These are phyloP conservation scores for Oenanthe sinensis DNA, from an alignment of 129 eudicot genomes.

Conservation along the genomic window DNA sequence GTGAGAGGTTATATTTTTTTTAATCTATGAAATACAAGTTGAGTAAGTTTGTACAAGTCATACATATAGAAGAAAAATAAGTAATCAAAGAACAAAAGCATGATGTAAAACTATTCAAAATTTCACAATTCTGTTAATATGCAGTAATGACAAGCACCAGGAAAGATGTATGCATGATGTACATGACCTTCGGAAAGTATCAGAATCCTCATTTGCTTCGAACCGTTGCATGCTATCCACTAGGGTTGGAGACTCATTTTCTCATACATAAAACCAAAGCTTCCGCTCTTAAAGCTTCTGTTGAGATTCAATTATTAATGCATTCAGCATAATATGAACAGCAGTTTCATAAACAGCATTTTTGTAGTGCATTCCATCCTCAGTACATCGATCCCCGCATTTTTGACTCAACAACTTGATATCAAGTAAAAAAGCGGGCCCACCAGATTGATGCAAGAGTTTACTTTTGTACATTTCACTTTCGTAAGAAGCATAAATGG, in stretches of 20 bases:
- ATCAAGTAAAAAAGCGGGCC: slow-evolving; percentile 66
- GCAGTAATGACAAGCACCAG: slow-evolving; percentile 14
- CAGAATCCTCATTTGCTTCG: background rate
- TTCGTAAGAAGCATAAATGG: slow-evolving; percentile 36
- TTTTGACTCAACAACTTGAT: slow-evolving; percentile 37
- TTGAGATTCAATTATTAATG: slow-evolving; percentile 77
- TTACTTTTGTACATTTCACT: slow-evolving; percentile 46
- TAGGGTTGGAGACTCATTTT: slow-evolving; percentile 10
- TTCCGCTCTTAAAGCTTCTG: slow-evolving; percentile 48
- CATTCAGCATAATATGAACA: slow-evolving; percentile 82
- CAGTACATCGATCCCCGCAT: slow-evolving; percentile 66
- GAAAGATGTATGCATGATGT: slow-evolving; percentile 1
- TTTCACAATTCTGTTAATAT: slow-evolving; percentile 19
- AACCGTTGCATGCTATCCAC: slow-evolving; percentile 4
- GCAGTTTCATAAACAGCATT: slow-evolving; percentile 69
- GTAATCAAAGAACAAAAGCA: slow-evolving; percentile 15
- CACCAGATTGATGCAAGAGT: slow-evolving; percentile 65
- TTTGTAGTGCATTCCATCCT: slow-evolving; percentile 90
- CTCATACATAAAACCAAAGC: slow-evolving; percentile 2
- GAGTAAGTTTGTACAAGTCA: slow-evolving; percentile 17
- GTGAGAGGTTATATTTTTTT: slow-evolving; percentile 24
- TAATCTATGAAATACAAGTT: slow-evolving; percentile 29
- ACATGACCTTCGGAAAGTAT: slow-evolving; percentile 3
- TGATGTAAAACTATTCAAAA: slow-evolving; percentile 26
- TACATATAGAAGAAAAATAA: slow-evolving; percentile 10